Evolutionary conservation across 495 filamentous ascomycete species (phyloP).

Genomic region (Aspergillus ostianus): DNA sequence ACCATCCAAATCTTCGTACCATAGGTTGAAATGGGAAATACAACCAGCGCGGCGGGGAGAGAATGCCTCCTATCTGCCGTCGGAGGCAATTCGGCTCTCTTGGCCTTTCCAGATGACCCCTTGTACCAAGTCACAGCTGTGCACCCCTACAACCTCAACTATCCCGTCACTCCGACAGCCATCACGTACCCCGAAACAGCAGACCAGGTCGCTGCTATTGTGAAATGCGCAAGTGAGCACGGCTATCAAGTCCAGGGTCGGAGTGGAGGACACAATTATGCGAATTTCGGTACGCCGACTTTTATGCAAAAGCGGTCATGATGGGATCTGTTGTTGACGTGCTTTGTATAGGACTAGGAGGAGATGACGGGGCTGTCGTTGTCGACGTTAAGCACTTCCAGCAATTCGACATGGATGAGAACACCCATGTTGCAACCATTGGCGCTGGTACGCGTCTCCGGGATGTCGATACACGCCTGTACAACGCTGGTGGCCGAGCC

Average conservation of each 20-base stretch:
- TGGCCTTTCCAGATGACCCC: slow-evolving; percentile 22
- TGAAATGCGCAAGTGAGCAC: slow-evolving; percentile 55
- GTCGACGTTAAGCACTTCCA: slow-evolving; percentile 48
- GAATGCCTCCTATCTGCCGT: slow-evolving; percentile 27
- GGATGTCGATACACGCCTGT: slow-evolving; percentile 58
- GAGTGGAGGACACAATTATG: slow-evolving; percentile 75
- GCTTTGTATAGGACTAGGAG: slow-evolving; percentile 41
- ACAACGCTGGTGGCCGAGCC: slow-evolving; percentile 59
- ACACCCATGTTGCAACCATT: slow-evolving; percentile 58
- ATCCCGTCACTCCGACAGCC: slow-evolving; percentile 57
- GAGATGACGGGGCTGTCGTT: slow-evolving; percentile 40
- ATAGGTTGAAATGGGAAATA: slow-evolving; percentile 12
- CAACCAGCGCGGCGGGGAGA: neutral
- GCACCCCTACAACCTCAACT: slow-evolving; percentile 60
- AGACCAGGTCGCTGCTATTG: slow-evolving; percentile 55
- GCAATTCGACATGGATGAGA: slow-evolving; percentile 50
- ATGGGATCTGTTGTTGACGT: neutral
- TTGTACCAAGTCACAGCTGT: slow-evolving; percentile 19
- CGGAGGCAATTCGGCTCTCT: slow-evolving; percentile 16
- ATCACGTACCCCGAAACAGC: slow-evolving; percentile 58
- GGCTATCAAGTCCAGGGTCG: slow-evolving; percentile 64
- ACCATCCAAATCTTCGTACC: neutral
- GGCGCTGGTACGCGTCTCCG: slow-evolving; percentile 64
- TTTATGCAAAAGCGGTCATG: slow-evolving; percentile 29
- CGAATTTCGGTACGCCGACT: slow-evolving; percentile 50